Evolutionary conservation across 768 basidiomycete genomes (phyloP), one percentile per base, ranked within the genome.

Genomic region (Sporobolomyces roseus): DNA sequence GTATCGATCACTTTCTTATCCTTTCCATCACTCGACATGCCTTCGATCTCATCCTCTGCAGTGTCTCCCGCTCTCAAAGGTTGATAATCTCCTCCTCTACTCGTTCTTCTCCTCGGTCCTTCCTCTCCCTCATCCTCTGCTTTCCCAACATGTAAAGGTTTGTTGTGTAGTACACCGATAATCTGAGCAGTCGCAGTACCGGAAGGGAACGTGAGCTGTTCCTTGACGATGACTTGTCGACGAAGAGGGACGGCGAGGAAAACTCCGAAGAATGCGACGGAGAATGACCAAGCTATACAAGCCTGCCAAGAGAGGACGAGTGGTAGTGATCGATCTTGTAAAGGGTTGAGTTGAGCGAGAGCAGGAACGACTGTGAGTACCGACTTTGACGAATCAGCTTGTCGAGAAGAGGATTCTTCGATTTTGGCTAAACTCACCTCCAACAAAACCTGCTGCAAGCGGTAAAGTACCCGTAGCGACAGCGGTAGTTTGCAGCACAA

Each of bases 181-280:
- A 98, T 82, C 72, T 96, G 93, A 7, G 93, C 93, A 2, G 94
- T 98, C 1, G 93, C 93, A 21, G 93, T 94, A 35, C 94, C 94
- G 2, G 90, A 92, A 3, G 94, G 94, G 74, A 98, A 98, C 3
- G 89, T 83, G 5, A 98, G 85, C 78, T 94, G 87, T 78, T 98
- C 94, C 77, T 93, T 88, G 48, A 98, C 86, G 66, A 98, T 92
- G 89, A 94, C 92, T 85, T 96, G 93, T 77, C 90, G 90, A 53
- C 94, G 86, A 33, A 98, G 84, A 10, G 93, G 94, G 21, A 93
- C 91, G 2, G 94, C 94, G 48, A 98, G 82, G 78, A 97, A 94
- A n/a, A 97, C 93, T 85, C 93, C 94, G 79, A 97, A 98, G 81
- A 93, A 98, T 6, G 93, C 93, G 32, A 94, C 84, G 9, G 88